These are phyloP conservation scores for Thalassiosira delicatula DNA, from an alignment of 352 stramenopile genomes.

Conservation along the genomic window DNA sequence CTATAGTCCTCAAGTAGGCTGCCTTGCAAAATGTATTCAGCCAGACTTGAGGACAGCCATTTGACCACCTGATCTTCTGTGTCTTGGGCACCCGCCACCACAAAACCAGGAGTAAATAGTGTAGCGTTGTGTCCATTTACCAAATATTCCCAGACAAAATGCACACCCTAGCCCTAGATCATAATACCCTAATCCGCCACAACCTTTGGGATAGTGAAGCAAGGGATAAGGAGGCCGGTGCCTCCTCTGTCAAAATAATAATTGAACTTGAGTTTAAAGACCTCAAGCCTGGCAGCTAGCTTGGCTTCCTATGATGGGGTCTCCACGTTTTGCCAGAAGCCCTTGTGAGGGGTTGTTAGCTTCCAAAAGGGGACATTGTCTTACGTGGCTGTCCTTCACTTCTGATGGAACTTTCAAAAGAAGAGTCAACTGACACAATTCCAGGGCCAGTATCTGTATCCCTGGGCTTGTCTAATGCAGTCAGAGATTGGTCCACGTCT, in stretches of 20 bases:
- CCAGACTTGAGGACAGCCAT: background rate
- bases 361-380: background rate
- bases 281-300: background rate
- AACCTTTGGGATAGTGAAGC: background rate
- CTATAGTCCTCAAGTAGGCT: background rate
- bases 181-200: background rate
- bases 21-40: too few relatives aligned
- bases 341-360: background rate
- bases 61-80: slow-evolving; percentile 10
- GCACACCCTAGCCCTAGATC: background rate
- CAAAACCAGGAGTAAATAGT: slow-evolving; percentile 6
- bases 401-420: background rate
- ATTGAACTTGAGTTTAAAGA: background rate
- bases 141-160: slow-evolving; percentile 6
- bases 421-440: background rate
- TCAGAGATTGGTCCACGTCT: background rate
- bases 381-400: background rate
- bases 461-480: background rate
- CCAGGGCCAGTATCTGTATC: background rate
- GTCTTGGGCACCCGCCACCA: background rate
- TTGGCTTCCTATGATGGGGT: background rate
- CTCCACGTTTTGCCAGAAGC: background rate
- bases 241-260: background rate
- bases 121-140: slow-evolving; percentile 17
- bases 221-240: background rate